Base-by-base conservation (phyloP, 257 asterid genomes). In the Solanum lycopersicoides region DNA sequence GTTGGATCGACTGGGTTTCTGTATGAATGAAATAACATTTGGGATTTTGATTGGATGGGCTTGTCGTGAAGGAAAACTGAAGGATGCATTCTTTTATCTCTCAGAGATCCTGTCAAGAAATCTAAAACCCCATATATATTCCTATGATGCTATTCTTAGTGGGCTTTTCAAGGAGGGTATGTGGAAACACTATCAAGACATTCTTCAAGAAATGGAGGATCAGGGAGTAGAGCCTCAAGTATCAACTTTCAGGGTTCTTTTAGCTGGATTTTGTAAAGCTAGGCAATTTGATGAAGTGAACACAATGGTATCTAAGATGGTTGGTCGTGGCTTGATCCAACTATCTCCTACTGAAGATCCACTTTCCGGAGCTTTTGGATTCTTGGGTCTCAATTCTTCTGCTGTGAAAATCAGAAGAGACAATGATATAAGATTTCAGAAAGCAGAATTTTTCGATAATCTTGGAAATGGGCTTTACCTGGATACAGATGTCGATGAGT, bases 391-490 rank as follows among this genome's bases (percentile, higher is more conserved):
- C 39, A 59, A 89, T 87, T 93, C 96, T n/a, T 89, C 83, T 87
- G 68, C 85, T 76, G 95, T 97, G 91, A 97, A 91, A 94, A 92
- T 97, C 65, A 93, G 91, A 91, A 93, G 99, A 88, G 99, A 97
- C 91, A 94, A 94, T 59, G 94, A 92, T 80, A 90, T 86, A 87
- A 92, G 90, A 56, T 90, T 88, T 71, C 92, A 87, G 13, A 94
- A 89, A 88, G 89, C 98, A 0, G 96, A 96, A 86, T 97, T 96
- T 92, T 97, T 86, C 30, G 99, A 97, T 91, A 88, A 89, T 87
- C 97, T 97, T 68, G 99, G 99, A 34, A 97, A 97, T 91, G 99
- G 99, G 59, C 95, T 97, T 77, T 97, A 93, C 90, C 88, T 96
- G 87, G 98, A 97, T 75, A 92, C 99, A 7, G 92, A 97, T 90